Evolutionary conservation across 2,329 filamentous ascomycete species (phyloP), one percentile per base, ranked within the genome.

Genomic region (Aspergillus sclerotialis): DNA sequence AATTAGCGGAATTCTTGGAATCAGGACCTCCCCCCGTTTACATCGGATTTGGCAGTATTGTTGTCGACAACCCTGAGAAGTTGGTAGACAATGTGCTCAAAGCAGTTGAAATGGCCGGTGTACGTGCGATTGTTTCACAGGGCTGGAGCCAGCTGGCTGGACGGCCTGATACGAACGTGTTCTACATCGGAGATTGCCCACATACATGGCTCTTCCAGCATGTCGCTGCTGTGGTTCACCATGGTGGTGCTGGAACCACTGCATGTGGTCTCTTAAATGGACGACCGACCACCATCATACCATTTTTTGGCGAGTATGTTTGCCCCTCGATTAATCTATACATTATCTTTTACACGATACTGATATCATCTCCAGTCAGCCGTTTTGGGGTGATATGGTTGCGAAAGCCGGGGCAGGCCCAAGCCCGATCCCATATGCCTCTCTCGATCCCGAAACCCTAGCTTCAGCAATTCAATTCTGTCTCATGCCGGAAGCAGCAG

Each of bases 211-310:
- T 78, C 0, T 78, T 78, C 42, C 64, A 73, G 39, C 62, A 67
- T 11, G 72, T 78, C 2, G 63, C 69, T 0, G 67, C 64, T 11
- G 74, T 78, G 0, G 64, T 78, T 0, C 75, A 79, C 38, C 74
- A 79, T 33, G 75, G 75, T 14, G 75, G 75, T 6, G 75, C 75
- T n/a, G 75, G 75, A 4, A 77, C 73, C 0, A 77, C 75, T 3
- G 73, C 75, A 2, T 69, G 66, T 23, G 73, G 74, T 1, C 62
- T 78, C 4, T 50, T 60, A 3, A 63, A 70, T 30, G 73, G 67
- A 0, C 55, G 62, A 13, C 73, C 75, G 0, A 78, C 74, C 0
- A 52, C 68, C 0, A 63, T 78, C 12, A 67, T 78, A 1, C 75
- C 74, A 0, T 78, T 76, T 45, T 76, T 76, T 42, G 72, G 72